Evolutionary conservation across 768 basidiomycete species (phyloP), one percentile per base, ranked within the genome.

Genomic region (Agaricus sinodeliciosus): DNA sequence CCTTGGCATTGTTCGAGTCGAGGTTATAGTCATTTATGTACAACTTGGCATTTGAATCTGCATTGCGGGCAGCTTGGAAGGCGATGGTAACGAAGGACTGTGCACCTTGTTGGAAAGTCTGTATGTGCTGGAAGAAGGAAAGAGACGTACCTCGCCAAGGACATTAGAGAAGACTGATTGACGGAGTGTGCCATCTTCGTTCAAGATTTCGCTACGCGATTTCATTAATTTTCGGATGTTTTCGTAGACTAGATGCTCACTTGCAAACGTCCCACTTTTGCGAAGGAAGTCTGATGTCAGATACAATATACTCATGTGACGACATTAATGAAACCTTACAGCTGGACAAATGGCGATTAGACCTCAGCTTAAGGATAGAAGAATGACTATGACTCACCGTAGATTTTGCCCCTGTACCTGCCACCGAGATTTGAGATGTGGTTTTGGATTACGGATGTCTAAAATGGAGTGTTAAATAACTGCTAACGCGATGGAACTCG

Each of bases 1-100:
- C 64, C 55, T 79, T 79, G 39, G 73, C 72, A 57, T 78, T 77
- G 59, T 68, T 71, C 43, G 74, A 75, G 60, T 79, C 77, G 28
- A 77, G 63, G 63, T 76, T 77, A 63, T 67, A 73, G 63, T 76
- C 75, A 67, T 75, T 75, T 62, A 76, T 70, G 60, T 69, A 69
- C 22, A 71, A 58, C 55, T 66, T 73, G 28, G 45, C 22, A 52
- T 60, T 69, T 19, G 73, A 67, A 59, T 77, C 77, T 16, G 71
- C 72, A 22, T 62, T 59, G 27, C 74, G 68, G 5, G 75, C 76
- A 28, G 74, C 71, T 51, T 67, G 55, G 68, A 75, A 77, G 15
- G 77, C 77, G 54, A 77, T 71, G 31, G 63, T 65, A 54, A 78
- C 69, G 63, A 74, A 76, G 55, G 67, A 66, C 60, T 72, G 48